Evolutionary conservation across 305 asterid species (phyloP).

Genomic region (Solanum hybrid): DNA sequence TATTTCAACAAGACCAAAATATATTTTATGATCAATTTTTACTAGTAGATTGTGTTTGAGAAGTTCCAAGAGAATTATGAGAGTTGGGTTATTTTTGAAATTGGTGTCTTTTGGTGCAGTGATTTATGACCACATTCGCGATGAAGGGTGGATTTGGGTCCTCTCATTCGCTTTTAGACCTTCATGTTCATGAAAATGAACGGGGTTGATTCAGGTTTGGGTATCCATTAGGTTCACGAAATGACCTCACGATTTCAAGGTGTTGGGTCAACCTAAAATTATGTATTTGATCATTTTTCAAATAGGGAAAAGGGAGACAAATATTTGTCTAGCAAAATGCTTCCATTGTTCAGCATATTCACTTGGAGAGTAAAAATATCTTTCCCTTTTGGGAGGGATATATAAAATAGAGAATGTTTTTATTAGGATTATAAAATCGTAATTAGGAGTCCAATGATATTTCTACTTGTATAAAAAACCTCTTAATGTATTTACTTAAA

Average conservation of each 20-base stretch:
- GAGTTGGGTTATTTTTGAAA: background rate
- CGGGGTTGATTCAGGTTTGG: too few species aligned
- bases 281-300: too few species aligned
- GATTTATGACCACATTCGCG: background rate
- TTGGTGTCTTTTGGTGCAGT: background rate
- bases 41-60: too few species aligned
- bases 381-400: background rate
- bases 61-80: too few species aligned
- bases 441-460: background rate
- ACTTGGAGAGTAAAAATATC: background rate
- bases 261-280: too few species aligned
- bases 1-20: background rate
- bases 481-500: background rate
- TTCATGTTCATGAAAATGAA: too few species aligned
- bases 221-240: too few species aligned
- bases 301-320: too few species aligned
- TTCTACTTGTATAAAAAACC: background rate
- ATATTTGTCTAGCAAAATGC: too few species aligned
- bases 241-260: too few species aligned
- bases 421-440: background rate
- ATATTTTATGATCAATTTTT: too few species aligned
- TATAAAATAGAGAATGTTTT: background rate
- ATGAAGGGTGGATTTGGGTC: background rate
- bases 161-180: too few species aligned
- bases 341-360: background rate